Evolutionary conservation across 768 basidiomycete genomes (phyloP).

Genomic region (Tricholoma matsutake): DNA sequence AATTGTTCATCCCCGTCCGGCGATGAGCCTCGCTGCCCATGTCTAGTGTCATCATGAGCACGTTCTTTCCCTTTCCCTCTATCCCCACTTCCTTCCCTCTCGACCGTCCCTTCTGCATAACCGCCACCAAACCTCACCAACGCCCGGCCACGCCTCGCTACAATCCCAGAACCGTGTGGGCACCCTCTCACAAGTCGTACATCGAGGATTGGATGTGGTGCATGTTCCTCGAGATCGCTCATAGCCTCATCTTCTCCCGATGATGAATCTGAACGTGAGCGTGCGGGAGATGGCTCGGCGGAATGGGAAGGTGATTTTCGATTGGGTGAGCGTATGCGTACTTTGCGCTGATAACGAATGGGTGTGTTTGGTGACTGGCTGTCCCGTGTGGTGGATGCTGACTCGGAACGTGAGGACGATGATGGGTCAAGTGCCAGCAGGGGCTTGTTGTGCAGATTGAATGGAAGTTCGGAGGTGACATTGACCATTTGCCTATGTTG

Average conservation of each 20-base stretch:
- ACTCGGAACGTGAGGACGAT: constrained; percentile 24
- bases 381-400: constrained; percentile 18
- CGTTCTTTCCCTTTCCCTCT: neutral
- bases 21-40: neutral
- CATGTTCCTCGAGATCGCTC: constrained; percentile 1
- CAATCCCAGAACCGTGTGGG: neutral
- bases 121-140: constrained; percentile 7
- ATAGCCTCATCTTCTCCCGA: constrained; percentile 8
- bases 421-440: constrained; percentile 22
- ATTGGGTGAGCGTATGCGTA: constrained; percentile 8
- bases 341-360: constrained; percentile 3
- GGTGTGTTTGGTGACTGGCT: constrained; percentile 10
- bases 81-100: neutral
- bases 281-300: constrained; percentile 12
- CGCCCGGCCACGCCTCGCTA: constrained; percentile 16
- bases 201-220: constrained; percentile 18
- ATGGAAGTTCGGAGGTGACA: constrained; percentile 51
- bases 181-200: constrained; percentile 21
- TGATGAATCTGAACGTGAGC: constrained; percentile 7
- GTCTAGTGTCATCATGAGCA: neutral
- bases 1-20: neutral
- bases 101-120: neutral
- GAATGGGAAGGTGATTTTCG: constrained; percentile 18
- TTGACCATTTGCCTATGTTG: constrained; percentile 60
- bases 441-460: constrained; percentile 50